A percentile compares a stretch with the other conserved stretches of the same genome.
These are phyloP conservation scores for Posidonia oceanica DNA, from an alignment of 116 monocot species.

Conservation along the genomic window DNA sequence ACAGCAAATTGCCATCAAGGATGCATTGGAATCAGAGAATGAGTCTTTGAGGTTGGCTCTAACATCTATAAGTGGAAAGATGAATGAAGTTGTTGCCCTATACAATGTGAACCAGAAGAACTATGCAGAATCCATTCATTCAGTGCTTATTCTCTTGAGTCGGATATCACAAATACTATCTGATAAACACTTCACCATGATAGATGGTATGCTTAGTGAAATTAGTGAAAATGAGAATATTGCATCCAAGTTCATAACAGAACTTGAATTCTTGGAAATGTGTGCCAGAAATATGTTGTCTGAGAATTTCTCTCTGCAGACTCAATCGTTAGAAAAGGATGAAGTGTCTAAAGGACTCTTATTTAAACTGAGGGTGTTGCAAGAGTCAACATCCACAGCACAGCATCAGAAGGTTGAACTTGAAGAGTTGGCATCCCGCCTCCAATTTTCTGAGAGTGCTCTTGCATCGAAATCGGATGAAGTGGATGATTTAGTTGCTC, in stretches of 20 bases:
- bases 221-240: slow-evolving; percentile 17
- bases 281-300: slow-evolving; percentile 18
- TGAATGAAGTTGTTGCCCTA: slow-evolving; percentile 11
- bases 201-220: slow-evolving; percentile 25
- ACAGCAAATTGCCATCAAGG: slow-evolving; percentile 1
- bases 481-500: slow-evolving; percentile 22
- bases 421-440: slow-evolving; percentile 15
- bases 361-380: slow-evolving; percentile 46
- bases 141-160: slow-evolving; percentile 3
- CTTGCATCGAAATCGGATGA: slow-evolving; percentile 22
- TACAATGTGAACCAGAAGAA: slow-evolving; percentile 7
- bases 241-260: slow-evolving; percentile 23
- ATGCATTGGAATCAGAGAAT: slow-evolving; percentile 16
- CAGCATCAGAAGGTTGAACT: slow-evolving; percentile 34
- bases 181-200: slow-evolving; percentile 8
- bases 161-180: slow-evolving; percentile 15
- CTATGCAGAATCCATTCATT: slow-evolving; percentile 12
- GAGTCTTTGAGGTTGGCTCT: slow-evolving; percentile 24
- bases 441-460: slow-evolving; percentile 33
- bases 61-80: slow-evolving; percentile 5
- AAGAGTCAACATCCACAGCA: slow-evolving; percentile 47
- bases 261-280: slow-evolving; percentile 31
- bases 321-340: slow-evolving; percentile 41
- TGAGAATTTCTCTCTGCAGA: slow-evolving; percentile 32
- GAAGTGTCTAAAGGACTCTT: slow-evolving; percentile 36